phyloP scores from a whole-genome alignment of 1,284 basidiomycete genomes.

The Porodaedalea pini region DNA sequence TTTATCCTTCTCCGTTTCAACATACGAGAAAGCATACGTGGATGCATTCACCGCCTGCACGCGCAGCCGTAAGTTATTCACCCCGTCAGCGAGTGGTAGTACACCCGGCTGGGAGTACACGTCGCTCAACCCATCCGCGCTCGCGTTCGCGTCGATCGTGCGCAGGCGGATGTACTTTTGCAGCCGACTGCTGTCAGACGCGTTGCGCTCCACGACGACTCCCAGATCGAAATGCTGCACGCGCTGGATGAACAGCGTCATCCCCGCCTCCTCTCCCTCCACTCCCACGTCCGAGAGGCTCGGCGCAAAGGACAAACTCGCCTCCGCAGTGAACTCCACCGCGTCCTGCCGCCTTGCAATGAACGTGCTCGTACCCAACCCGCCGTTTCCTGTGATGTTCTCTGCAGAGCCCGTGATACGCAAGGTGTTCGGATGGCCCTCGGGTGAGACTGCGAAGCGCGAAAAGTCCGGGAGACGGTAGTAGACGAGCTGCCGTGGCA shows the following conservation, averaged over 20 bases:
- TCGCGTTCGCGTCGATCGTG: constrained; percentile 17
- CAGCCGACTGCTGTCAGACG: neutral
- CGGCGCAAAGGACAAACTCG: constrained; percentile 15
- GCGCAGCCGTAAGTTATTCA: neutral
- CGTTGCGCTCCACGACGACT: constrained; percentile 3
- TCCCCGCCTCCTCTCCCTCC: constrained; percentile 22
- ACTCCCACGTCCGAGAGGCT: neutral
- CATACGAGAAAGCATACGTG: constrained; percentile 20
- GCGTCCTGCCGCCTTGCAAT: constrained; percentile 22
- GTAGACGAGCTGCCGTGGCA: constrained; percentile 32
- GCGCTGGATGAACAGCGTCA: constrained; percentile 23
- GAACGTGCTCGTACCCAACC: constrained; percentile 21
- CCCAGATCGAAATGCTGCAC: constrained; percentile 24
- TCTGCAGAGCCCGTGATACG: constrained; percentile 27
- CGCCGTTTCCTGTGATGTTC: constrained; percentile 28
- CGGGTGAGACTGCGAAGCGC: constrained; percentile 28
- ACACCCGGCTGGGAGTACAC: constrained; percentile 17
- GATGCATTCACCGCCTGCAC: constrained; percentile 21
- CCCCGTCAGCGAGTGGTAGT: constrained; percentile 2
- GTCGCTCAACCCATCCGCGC: constrained; percentile 17
- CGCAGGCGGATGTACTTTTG: constrained; percentile 18
- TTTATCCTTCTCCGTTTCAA: neutral
- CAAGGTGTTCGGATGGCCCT: constrained; percentile 27
- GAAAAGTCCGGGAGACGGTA: constrained; percentile 29
- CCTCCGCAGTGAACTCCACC: constrained; percentile 20